Evolutionary conservation across 805 yeast genomes (phyloP), one percentile per base, ranked within the genome.

Genomic region (Dipodascus geniculatus): DNA sequence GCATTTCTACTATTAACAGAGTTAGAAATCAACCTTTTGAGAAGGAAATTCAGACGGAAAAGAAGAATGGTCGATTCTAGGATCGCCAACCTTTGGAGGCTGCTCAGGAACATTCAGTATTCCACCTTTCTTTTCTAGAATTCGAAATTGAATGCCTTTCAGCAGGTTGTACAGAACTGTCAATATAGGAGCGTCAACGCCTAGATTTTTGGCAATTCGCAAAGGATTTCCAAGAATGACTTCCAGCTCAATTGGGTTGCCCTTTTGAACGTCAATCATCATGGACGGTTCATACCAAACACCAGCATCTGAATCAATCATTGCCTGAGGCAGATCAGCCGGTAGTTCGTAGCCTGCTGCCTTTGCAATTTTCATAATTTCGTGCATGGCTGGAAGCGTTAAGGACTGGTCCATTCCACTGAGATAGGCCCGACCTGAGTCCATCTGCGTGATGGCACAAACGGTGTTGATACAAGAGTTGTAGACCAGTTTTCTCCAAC

Each of bases 401-500:
- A 79, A 58, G 0, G 64, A 54, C 11, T 72, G 70, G 23, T 70
- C 61, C 11, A 74, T 73, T 2, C 80, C 81, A 23, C 74, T 64
- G 28, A 71, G 63, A 54, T 67, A 72, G 28, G 79, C 59, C 51
- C 85, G 72, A 19, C 83, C 85, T n/a, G 76, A 73, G 59, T 82
- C 87, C 8, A 80, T 65, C 14, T 76, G 76, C 1, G 83, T 76
- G 49, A 83, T 64, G 0, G 87, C 79, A 56, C 83, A 74, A 3
- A 77, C 68, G 3, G 89, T 75, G 68, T 85, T 85, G 63, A 81
- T 71, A 0, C 83, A 70, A 20, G 86, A 82, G 64, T 85, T 85
- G 69, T 84, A 85, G 14, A 85, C 74, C 57, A 85, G 72, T 64
- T 85, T 85, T 54, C 74, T 69, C 80, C 86, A 83, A 58, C 95